Conservation (phyloP, 352 stramenopile species). For the Phytophthora citricola region DNA sequence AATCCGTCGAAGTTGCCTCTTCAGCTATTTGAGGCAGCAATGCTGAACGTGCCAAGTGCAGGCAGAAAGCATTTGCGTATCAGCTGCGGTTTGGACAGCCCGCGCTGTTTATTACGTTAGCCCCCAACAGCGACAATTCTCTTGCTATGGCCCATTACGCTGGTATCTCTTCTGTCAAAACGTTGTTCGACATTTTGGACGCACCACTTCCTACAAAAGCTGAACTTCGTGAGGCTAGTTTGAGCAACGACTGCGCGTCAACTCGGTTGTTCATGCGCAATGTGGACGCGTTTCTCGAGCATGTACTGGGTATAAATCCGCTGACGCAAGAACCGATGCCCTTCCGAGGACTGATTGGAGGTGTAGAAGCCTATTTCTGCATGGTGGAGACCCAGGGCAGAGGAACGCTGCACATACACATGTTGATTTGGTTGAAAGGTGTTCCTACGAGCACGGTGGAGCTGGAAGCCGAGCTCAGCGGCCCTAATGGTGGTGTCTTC, state of each 20-base stretch:
- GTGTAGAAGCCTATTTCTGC: not conserved
- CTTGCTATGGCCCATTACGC: constrained; percentile 12
- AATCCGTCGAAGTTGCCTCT: constrained; percentile 5
- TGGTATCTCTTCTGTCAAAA: constrained; percentile 3
- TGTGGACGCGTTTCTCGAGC: constrained; percentile 6
- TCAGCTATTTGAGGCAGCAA: constrained; percentile 1
- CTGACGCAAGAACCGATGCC: not conserved
- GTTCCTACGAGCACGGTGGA: not conserved
- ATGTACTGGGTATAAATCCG: constrained; percentile 1
- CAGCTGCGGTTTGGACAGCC: constrained; percentile 15
- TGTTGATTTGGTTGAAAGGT: not conserved
- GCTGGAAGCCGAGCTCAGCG: not conserved
- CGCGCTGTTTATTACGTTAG: constrained; percentile 11
- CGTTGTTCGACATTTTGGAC: constrained; percentile 6
- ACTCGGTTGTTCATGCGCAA: constrained; percentile 8
- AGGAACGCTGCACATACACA: not conserved
- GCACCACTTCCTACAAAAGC: not conserved
- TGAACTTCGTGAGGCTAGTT: not conserved
- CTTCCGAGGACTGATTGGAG: not conserved
- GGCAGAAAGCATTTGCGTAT: constrained; percentile 6
- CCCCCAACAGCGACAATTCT: constrained; percentile 5
- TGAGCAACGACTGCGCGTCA: constrained; percentile 11
- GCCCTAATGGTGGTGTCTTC: not conserved
- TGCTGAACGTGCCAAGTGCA: constrained; percentile 5
- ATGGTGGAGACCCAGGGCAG: not conserved